Evolutionary conservation across 192 early-diverging fungal genomes (phyloP).

Genomic region (Dimargaris verticillata): DNA sequence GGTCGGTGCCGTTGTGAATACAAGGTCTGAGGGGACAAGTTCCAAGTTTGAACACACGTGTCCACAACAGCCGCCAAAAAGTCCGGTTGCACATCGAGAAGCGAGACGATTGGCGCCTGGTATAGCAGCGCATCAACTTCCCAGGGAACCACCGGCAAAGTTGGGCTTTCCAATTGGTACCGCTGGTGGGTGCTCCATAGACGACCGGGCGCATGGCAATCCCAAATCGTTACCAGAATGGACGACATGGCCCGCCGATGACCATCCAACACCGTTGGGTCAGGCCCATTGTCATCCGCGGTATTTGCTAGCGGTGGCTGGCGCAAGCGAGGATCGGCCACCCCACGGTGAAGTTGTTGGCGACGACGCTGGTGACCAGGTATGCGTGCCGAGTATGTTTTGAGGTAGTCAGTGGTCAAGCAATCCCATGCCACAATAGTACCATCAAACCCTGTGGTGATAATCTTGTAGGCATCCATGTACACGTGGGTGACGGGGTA

Average conservation of each 20-base stretch:
- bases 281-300: too few relatives aligned
- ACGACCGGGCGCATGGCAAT: neutral
- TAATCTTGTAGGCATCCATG: neutral
- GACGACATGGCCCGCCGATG: neutral
- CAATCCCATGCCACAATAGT: neutral
- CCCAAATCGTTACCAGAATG: neutral
- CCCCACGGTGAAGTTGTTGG: neutral
- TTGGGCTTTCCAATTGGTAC: too few relatives aligned
- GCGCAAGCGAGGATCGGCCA: neutral
- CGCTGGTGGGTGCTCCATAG: too few relatives aligned
- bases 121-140: neutral
- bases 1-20: too few relatives aligned
- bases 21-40: too few relatives aligned
- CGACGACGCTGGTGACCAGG: neutral
- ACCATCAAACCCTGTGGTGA: neutral
- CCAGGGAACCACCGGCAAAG: too few relatives aligned
- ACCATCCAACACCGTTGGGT: neutral
- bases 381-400: neutral
- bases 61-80: neutral
- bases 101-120: neutral
- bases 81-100: neutral
- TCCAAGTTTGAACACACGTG: too few relatives aligned
- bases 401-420: neutral
- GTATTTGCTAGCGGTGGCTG: neutral
- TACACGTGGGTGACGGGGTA: conserved; percentile 1